A percentile compares a stretch with the other conserved stretches of the same genome.
Conservation (phyloP, 768 basidiomycete genomes). For the Scleroderma citrinum region DNA sequence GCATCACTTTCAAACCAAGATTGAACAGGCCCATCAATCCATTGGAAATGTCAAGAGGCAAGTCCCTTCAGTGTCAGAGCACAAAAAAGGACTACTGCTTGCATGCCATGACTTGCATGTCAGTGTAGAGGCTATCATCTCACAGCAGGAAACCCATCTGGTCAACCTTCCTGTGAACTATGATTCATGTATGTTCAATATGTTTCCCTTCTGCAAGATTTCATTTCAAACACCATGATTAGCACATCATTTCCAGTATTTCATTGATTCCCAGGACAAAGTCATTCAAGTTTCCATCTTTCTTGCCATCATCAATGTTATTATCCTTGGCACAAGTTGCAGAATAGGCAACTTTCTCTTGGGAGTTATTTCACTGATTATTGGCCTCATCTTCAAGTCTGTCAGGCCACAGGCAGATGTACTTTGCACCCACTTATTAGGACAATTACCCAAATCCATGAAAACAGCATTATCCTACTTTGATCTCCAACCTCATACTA, state of each 20-base stretch:
- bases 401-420: neutral
- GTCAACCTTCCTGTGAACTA: too few relatives aligned
- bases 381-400: constrained; percentile 1
- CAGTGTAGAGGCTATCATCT: too few relatives aligned
- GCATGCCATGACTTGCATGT: too few relatives aligned
- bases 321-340: constrained; percentile 12
- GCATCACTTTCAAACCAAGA: too few relatives aligned
- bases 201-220: neutral
- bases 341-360: constrained; percentile 14
- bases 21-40: too few relatives aligned
- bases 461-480: constrained; percentile 5
- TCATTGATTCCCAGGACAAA: constrained; percentile 5
- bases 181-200: too few relatives aligned
- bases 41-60: too few relatives aligned
- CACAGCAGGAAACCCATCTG: too few relatives aligned
- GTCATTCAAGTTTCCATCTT: constrained; percentile 17
- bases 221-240: neutral
- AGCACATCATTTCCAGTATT: constrained; percentile 3
- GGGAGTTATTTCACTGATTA: constrained; percentile 7
- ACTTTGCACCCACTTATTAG: neutral
- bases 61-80: too few relatives aligned
- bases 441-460: neutral
- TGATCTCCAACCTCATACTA: constrained; percentile 11
- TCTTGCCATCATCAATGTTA: constrained; percentile 12
- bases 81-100: too few relatives aligned